Base-by-base conservation (phyloP, 192 early-diverging fungal genomes). In the Linnemannia hyalina region DNA sequence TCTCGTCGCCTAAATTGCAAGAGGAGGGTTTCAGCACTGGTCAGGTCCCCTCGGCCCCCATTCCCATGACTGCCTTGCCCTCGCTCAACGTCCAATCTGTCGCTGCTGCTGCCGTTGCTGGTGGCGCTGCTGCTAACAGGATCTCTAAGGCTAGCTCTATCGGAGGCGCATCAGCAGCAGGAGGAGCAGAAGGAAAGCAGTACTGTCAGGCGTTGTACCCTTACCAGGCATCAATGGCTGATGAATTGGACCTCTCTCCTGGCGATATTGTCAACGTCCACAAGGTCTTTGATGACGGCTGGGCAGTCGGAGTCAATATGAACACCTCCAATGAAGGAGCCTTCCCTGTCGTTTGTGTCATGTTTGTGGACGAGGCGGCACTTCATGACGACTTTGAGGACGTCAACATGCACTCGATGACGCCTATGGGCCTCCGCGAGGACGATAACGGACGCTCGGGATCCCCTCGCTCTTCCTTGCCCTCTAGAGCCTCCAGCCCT, bases 211-310 rank as follows among this genome's bases (percentile, higher is more conserved):
- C 71, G 6, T 44, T 86, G 46, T 86, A 92, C 70, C 89, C 94
- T 68, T 96, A 95, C 80, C 90, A 92, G 73, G 85, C 96, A 5
- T 90, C 92, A 57, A 90, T 95, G 73, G 91, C 91, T 13, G 96
- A 97, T 89, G 96, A 97, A 88, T 89, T 97, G 47, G 91, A 90
- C 52, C 84, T 97, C 29, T 82, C 89, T 29, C 75, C 82, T 15
- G 95, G 93, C 63, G 96, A 97, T 76, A 90, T 93, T 74, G 93
- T 97, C 11, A 92, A 91, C 40, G 73, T 97, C 36, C 90, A 92
- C 29, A 86, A 92, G 81, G 91, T 90, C 55, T 98, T 97, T 90
- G 96, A 97, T 82, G 97, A 98, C 83, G 97, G 97, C 4, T 98
- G 97, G 97, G 97, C 95, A 29, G 90, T 97, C 6, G 97, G 97